Conservation (phyloP, 768 basidiomycete species). For the Lactifluus pinguis region DNA sequence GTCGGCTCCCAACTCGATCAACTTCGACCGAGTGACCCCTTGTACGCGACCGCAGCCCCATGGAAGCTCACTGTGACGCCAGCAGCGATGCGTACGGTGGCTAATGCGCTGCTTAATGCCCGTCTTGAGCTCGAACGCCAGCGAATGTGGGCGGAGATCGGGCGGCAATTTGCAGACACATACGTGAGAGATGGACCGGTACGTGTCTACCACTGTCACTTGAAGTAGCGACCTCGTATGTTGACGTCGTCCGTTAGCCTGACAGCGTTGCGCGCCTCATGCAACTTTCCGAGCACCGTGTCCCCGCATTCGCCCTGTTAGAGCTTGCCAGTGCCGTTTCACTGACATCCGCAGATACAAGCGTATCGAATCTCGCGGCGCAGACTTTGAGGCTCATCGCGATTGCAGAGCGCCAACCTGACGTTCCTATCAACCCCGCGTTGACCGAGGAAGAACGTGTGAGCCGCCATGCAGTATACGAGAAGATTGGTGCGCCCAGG, state of each 20-base stretch:
- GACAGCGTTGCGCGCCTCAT: slow-evolving; percentile 38
- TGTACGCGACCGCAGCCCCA: slow-evolving; percentile 29
- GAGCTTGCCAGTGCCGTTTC: slow-evolving; percentile 69
- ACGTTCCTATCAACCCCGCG: slow-evolving; percentile 41
- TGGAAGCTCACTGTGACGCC: slow-evolving; percentile 34
- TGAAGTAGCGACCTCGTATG: neutral
- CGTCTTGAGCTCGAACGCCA: slow-evolving; percentile 54
- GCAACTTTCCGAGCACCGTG: slow-evolving; percentile 42
- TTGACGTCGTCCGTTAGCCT: neutral
- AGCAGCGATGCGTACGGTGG: slow-evolving; percentile 36
- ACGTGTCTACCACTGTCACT: neutral
- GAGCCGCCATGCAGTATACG: slow-evolving; percentile 65
- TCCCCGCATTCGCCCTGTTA: slow-evolving; percentile 54
- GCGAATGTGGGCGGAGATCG: slow-evolving; percentile 58
- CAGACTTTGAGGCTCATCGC: slow-evolving; percentile 61
- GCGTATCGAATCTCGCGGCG: slow-evolving; percentile 59
- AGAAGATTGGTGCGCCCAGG: slow-evolving; percentile 70
- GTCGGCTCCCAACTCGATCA: slow-evolving; percentile 37
- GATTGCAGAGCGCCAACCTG: slow-evolving; percentile 53
- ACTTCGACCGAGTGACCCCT: slow-evolving; percentile 32
- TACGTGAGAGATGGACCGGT: slow-evolving; percentile 24
- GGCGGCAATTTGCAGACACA: slow-evolving; percentile 41
- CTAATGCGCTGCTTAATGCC: slow-evolving; percentile 49
- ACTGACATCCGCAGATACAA: slow-evolving; percentile 58
- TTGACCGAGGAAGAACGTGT: slow-evolving; percentile 53